Evolutionary conservation across 1,284 basidiomycete species (phyloP).

Genomic region (Ceratobasidium sp.): DNA sequence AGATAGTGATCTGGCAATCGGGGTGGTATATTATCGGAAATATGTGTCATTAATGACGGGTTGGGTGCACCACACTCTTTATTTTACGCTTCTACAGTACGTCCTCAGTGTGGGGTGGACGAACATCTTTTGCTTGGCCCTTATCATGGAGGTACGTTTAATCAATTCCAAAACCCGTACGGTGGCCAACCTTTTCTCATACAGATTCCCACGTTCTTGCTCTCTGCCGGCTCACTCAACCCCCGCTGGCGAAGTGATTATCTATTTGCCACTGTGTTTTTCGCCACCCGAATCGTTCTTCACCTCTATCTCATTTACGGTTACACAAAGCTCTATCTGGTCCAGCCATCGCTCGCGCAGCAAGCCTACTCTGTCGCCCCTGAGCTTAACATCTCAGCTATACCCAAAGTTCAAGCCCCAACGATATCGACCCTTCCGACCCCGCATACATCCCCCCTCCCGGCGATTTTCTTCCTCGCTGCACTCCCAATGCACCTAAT

Average conservation of each 20-base stretch:
- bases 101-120: slow-evolving; percentile 60
- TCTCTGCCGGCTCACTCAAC: slow-evolving; percentile 65
- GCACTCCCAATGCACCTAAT: slow-evolving; percentile 67
- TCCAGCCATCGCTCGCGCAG: slow-evolving; percentile 6
- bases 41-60: slow-evolving; percentile 68
- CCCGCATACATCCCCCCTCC: slow-evolving; percentile 58
- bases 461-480: slow-evolving; percentile 59
- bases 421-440: slow-evolving; percentile 12
- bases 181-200: slow-evolving; percentile 56
- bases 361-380: neutral
- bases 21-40: slow-evolving; percentile 60
- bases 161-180: slow-evolving; percentile 55
- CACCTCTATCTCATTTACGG: slow-evolving; percentile 63
- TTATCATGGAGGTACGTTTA: slow-evolving; percentile 68
- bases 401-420: neutral
- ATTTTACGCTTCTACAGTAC: slow-evolving; percentile 65
- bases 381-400: neutral
- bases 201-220: slow-evolving; percentile 70
- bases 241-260: slow-evolving; percentile 65
- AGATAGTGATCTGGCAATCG: slow-evolving; percentile 59
- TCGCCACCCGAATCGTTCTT: slow-evolving; percentile 67
- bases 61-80: slow-evolving; percentile 71
- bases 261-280: slow-evolving; percentile 67
- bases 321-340: slow-evolving; percentile 58
- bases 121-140: slow-evolving; percentile 65